Percentiles rank a stretch among this genome's conserved stretches.
Evolutionary conservation across 2,329 filamentous ascomycete genomes (phyloP).

Genomic region (Fusarium transvaalense): DNA sequence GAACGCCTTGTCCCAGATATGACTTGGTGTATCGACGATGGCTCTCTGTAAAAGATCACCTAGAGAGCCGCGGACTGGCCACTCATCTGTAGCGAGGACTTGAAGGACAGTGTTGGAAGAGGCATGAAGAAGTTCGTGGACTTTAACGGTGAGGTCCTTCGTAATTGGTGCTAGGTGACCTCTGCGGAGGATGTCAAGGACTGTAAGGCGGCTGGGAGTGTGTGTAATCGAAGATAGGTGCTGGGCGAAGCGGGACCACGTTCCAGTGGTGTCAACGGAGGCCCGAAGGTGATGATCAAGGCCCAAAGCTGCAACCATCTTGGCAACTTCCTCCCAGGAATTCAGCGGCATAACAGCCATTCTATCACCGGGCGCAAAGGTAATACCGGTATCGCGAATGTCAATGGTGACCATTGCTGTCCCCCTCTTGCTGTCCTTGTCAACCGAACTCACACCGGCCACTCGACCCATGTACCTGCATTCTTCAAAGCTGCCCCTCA

Average conservation of each 20-base stretch:
- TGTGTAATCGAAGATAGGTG: constrained; percentile 58
- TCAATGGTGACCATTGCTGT: constrained; percentile 65
- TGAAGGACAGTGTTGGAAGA: constrained; percentile 64
- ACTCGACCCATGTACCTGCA: constrained; percentile 63
- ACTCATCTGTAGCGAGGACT: constrained; percentile 63
- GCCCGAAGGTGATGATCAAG: constrained; percentile 61
- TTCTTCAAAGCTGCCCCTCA: constrained; percentile 67
- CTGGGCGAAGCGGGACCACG: constrained; percentile 62
- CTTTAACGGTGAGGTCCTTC: constrained; percentile 62
- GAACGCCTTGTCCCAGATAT: constrained; percentile 65
- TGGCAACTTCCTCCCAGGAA: constrained; percentile 66
- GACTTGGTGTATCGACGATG: constrained; percentile 60
- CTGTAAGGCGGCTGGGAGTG: constrained; percentile 53
- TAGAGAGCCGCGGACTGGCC: constrained; percentile 64
- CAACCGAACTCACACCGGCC: constrained; percentile 53
- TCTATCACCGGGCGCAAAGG: constrained; percentile 65
- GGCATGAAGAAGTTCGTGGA: constrained; percentile 62
- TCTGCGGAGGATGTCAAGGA: constrained; percentile 63
- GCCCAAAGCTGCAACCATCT: constrained; percentile 65
- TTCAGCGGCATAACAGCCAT: constrained; percentile 68
- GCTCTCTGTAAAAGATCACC: constrained; percentile 64
- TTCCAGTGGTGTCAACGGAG: constrained; percentile 54
- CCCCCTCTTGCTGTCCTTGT: constrained; percentile 53
- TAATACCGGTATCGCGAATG: constrained; percentile 65
- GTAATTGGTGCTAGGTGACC: constrained; percentile 66